Conservation (phyloP, 106 monocot species). For the Dendrobium nobile region DNA sequence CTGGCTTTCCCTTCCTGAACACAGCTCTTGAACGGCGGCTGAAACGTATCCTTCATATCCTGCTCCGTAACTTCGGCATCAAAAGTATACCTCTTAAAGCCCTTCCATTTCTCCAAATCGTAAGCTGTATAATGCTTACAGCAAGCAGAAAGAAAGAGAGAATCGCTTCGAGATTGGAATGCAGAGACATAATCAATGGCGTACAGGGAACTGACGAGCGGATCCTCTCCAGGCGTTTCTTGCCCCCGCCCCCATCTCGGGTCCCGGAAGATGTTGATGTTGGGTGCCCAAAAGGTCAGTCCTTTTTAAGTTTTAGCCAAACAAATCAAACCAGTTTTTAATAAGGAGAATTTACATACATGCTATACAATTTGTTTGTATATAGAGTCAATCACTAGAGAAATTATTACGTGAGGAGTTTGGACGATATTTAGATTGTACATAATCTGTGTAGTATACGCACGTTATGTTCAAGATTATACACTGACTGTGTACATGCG, state of each 20-base stretch:
- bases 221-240: conserved; percentile 97
- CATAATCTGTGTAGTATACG: too few relatives aligned
- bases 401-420: too few relatives aligned
- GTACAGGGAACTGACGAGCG: conserved; percentile 34
- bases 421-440: too few relatives aligned
- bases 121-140: conserved; percentile 97
- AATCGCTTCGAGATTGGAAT: conserved; percentile 31
- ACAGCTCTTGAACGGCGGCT: conserved; percentile 80
- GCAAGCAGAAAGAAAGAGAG: conserved; percentile 85
- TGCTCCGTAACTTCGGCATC: conserved; percentile 78
- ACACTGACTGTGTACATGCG: too few relatives aligned
- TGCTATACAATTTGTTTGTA: too few relatives aligned
- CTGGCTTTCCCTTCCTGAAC: conserved; percentile 59
- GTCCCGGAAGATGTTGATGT: conserved; percentile 87
- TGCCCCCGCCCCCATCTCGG: conserved; percentile 92
- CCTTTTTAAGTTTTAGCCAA: too few relatives aligned
- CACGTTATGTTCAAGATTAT: too few relatives aligned
- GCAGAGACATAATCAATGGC: conserved; percentile 63
- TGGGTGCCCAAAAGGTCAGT: conserved; percentile 95
- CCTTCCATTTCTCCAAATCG: conserved; percentile 86
- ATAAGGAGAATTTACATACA: too few relatives aligned
- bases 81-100: conserved; percentile 63
- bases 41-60: conserved; percentile 85
- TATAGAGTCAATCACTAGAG: too few relatives aligned
- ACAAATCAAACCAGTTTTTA: too few relatives aligned